Conservation (phyloP, 495 filamentous ascomycete species). For the Penicillium pulvis region DNA sequence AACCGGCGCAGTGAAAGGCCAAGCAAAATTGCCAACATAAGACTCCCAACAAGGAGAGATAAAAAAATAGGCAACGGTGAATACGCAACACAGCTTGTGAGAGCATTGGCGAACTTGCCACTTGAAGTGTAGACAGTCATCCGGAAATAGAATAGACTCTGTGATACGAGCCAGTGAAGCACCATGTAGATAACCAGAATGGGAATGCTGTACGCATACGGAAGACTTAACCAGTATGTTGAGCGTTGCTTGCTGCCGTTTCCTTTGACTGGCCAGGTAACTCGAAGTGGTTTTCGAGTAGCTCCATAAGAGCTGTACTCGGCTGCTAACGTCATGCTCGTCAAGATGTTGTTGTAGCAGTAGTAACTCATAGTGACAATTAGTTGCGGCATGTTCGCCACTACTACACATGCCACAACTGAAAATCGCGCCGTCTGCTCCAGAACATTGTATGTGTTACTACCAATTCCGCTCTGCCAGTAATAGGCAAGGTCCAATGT, state of each 20-base stretch:
- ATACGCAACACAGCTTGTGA: slow-evolving; percentile 29
- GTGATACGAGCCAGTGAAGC: slow-evolving; percentile 47
- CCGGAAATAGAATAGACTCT: slow-evolving; percentile 39
- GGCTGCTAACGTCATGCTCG: slow-evolving; percentile 40
- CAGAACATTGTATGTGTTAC: neutral
- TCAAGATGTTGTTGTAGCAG: slow-evolving; percentile 41
- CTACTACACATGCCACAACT: neutral
- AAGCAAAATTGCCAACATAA: slow-evolving; percentile 16
- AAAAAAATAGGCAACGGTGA: slow-evolving; percentile 15
- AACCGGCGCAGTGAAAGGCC: slow-evolving; percentile 24
- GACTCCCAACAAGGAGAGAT: slow-evolving; percentile 26
- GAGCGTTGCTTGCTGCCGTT: slow-evolving; percentile 41
- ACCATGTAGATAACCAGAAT: slow-evolving; percentile 26
- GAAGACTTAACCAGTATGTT: slow-evolving; percentile 45
- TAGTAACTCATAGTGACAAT: slow-evolving; percentile 47
- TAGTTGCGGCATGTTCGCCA: slow-evolving; percentile 48
- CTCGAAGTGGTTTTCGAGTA: slow-evolving; percentile 41
- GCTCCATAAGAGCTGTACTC: slow-evolving; percentile 37
- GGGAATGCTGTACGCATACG: slow-evolving; percentile 42
- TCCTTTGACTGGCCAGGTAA: slow-evolving; percentile 38
- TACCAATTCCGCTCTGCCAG: too few relatives aligned
- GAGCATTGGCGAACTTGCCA: slow-evolving; percentile 25
- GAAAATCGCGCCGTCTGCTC: too few relatives aligned
- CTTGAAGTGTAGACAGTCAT: slow-evolving; percentile 22
- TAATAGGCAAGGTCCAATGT: too few relatives aligned